Base-by-base conservation (phyloP, 495 filamentous ascomycete species). In the Penicillium alfredii region DNA sequence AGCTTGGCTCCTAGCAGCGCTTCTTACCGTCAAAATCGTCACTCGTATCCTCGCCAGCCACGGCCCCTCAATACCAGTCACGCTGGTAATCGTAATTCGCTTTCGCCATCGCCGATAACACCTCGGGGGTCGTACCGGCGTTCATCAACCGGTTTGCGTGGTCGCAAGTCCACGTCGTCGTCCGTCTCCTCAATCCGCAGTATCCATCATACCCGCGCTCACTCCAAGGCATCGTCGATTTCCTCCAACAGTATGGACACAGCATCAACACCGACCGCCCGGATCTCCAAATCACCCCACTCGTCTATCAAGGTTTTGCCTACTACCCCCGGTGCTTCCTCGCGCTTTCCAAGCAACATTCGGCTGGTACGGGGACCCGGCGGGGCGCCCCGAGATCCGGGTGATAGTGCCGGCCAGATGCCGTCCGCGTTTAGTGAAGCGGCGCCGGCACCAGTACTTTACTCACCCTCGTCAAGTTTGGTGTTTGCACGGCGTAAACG, bases 141-240 rank as follows among this genome's bases (percentile, higher is more conserved):
- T 14, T 69, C 75, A 27, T 80, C 80, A 6, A 77, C 74, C 14
- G 86, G 84, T 26, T 72, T 97, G 12, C 79, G 90, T 25, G 93
- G 92, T 19, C 77, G 92, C 40, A 97, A 95, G 58, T 96, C 90
- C 2, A 97, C 92, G 3, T 96, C 90, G 4, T 95, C 88, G 2
- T 97, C 92, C 7, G 78, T 98, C 13, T 94, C 87, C 10, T 94
- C 88, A 0, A 81, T 97, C 42, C 81, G 90, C 28, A 92, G 84
- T 28, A 86, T 97, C 49, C 88, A 94, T 50, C 87, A 93, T 35
- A 58, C 57, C 33, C 88, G 94, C 53, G 77, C 81, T 16, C 92
- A 94, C 53, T 94, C 88, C 7, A 96, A 95, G 55, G 88, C 92
- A 3, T 92, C 85, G 10, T 96, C 90, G 0, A 89, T 88, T 0